These are phyloP conservation scores for Acanthamoeba triangularis DNA, from an alignment of 208 protist species.

Conservation along the genomic window DNA sequence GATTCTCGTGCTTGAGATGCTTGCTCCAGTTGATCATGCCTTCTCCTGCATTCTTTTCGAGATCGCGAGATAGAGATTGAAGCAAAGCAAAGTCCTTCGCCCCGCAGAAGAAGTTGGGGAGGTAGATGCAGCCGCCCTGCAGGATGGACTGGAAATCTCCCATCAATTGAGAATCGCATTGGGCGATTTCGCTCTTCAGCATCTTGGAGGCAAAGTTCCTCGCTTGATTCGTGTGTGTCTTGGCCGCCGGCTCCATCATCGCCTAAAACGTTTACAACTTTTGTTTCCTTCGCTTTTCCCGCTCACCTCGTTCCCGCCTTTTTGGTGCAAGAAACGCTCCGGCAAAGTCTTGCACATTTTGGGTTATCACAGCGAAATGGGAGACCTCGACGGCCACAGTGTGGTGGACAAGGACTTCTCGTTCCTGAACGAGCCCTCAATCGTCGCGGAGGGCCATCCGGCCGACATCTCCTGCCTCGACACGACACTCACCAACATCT, in stretches of 20 bases:
- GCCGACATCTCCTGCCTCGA: not conserved
- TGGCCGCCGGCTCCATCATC: not conserved
- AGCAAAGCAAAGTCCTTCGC: slow-evolving; percentile 90
- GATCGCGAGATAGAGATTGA: slow-evolving; percentile 90
- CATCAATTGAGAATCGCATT: slow-evolving; percentile 91
- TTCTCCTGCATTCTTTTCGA: slow-evolving; percentile 89
- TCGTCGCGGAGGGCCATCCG: not conserved
- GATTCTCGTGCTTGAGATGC: slow-evolving; percentile 95
- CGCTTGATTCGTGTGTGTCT: slow-evolving; percentile 88
- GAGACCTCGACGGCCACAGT: not conserved
- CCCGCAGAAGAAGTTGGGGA: slow-evolving; percentile 92
- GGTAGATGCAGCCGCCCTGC: slow-evolving; percentile 93
- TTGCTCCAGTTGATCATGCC: slow-evolving; percentile 95
- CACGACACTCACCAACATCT: not conserved
- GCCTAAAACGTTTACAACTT: no score
- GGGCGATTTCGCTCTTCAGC: slow-evolving; percentile 90
- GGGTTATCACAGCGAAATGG: no score
- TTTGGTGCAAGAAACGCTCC: no score
- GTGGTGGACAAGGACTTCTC: not conserved
- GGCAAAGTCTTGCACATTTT: not conserved
- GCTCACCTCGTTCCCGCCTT: no score
- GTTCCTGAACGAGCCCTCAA: not conserved
- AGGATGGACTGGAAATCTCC: slow-evolving; percentile 92
- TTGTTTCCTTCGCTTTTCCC: no score
- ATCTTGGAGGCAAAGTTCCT: slow-evolving; percentile 90